phyloP scores from a whole-genome alignment of 1,284 basidiomycete species.

The Schizopora paradoxa region DNA sequence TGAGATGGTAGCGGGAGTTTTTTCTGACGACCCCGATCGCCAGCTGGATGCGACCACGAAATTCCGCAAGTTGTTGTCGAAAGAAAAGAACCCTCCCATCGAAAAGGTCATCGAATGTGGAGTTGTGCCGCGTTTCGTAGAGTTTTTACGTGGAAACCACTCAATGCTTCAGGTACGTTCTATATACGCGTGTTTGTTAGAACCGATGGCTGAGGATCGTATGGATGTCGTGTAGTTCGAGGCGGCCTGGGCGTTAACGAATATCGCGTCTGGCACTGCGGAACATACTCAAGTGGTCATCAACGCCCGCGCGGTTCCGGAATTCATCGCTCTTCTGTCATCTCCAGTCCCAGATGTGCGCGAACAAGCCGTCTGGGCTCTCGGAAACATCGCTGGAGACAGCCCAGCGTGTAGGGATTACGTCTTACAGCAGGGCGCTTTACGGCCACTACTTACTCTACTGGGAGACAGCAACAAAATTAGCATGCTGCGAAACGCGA shows the following conservation, averaged over 20 bases:
- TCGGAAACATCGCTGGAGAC: conserved; percentile 96
- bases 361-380: conserved; percentile 95
- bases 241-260: conserved; percentile 99
- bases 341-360: conserved; percentile 87
- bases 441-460: conserved; percentile 66
- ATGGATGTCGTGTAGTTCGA: conserved; percentile 69
- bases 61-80: conserved; percentile 97
- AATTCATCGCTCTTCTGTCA: conserved; percentile 91
- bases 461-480: conserved; percentile 89
- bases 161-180: conserved; percentile 88
- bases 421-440: conserved; percentile 73
- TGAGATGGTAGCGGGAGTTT: conserved; percentile 92
- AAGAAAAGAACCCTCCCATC: conserved; percentile 99
- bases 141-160: conserved; percentile 85
- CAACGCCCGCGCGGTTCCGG: conserved; percentile 89
- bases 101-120: conserved; percentile 98
- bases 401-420: conserved; percentile 93
- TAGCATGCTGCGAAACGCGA: conserved; percentile 96
- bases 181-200: not conserved
- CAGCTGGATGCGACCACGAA: conserved; percentile 95
- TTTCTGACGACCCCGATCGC: conserved; percentile 86
- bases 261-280: conserved; percentile 98
- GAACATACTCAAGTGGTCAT: conserved; percentile 99
- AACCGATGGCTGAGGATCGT: conserved; percentile 14
- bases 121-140: conserved; percentile 95